These are phyloP conservation scores for Singerocomus inundabilis DNA, from an alignment of 1,284 basidiomycete genomes.

Conservation along the genomic window DNA sequence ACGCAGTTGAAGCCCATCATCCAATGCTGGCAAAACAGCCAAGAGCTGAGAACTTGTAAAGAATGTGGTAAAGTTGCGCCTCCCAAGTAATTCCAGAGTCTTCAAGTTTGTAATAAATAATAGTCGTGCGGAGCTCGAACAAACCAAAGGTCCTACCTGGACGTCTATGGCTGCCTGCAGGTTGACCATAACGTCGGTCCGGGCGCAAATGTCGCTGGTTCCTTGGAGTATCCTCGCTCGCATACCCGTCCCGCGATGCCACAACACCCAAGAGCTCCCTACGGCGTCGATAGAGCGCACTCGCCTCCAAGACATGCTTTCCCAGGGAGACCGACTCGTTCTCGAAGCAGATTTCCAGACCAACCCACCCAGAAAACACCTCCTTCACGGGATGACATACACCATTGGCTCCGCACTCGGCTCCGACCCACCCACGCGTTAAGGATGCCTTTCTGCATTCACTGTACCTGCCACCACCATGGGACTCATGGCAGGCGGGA, in stretches of 20 bases:
- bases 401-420: conserved; percentile 60
- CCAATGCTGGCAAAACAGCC: conserved; percentile 67
- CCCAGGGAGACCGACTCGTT: conserved; percentile 1
- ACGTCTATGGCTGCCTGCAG: neutral
- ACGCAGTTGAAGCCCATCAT: conserved; percentile 94
- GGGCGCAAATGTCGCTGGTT: neutral
- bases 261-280: conserved; percentile 43
- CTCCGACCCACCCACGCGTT: conserved; percentile 37
- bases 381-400: conserved; percentile 51
- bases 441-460: conserved; percentile 49
- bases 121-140: conserved; percentile 20
- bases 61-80: conserved; percentile 69
- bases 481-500: conserved; percentile 51
- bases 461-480: conserved; percentile 41
- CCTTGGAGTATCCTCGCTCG: neutral
- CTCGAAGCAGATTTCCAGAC: too few relatives aligned
- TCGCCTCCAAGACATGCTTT: conserved; percentile 16
- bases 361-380: too few relatives aligned
- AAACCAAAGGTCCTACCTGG: neutral
- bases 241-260: conserved; percentile 37
- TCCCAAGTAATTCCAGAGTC: conserved; percentile 46
- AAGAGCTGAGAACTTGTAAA: conserved; percentile 64
- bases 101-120: too few relatives aligned
- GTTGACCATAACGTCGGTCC: neutral
- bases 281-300: conserved; percentile 37